A percentile compares a stretch with the other conserved stretches of the same genome.
These are phyloP conservation scores for Zygotorulaspora sp. DNA, from an alignment of 805 yeast genomes.

Conservation along the genomic window DNA sequence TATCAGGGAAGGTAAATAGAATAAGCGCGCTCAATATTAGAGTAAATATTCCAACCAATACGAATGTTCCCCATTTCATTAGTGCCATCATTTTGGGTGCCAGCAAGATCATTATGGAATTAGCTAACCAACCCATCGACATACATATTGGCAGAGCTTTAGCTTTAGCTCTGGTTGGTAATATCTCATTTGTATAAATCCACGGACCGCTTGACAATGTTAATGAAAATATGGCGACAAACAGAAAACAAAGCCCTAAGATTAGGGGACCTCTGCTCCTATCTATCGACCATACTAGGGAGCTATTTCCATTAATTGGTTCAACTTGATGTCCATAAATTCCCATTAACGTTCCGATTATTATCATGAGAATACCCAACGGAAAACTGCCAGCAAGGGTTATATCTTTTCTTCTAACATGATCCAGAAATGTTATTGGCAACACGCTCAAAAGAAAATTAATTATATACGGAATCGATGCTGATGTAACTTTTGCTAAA, in stretches of 20 bases:
- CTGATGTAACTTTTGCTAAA: conserved; percentile 32
- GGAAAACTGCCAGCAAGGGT: conserved; percentile 42
- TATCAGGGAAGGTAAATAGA: conserved; percentile 42
- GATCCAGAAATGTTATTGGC: conserved; percentile 43
- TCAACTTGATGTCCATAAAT: conserved; percentile 34
- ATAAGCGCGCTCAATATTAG: conserved; percentile 33
- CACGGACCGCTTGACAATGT: conserved; percentile 45
- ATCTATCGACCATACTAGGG: conserved; percentile 36
- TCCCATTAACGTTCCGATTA: conserved; percentile 38
- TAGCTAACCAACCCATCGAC: conserved; percentile 44
- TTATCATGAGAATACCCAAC: conserved; percentile 36
- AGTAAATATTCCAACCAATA: conserved; percentile 37
- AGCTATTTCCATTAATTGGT: conserved; percentile 34
- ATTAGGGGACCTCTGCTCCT: conserved; percentile 41
- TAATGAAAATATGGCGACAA: conserved; percentile 45
- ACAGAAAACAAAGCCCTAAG: conserved; percentile 42
- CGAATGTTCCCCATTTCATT: conserved; percentile 41
- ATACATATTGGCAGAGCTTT: conserved; percentile 46
- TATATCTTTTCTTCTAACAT: conserved; percentile 44
- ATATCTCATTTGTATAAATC: conserved; percentile 48
- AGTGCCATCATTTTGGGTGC: conserved; percentile 39
- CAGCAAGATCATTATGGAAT: conserved; percentile 37
- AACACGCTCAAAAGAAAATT: conserved; percentile 41
- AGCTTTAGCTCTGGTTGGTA: conserved; percentile 42
- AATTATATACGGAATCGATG: conserved; percentile 40